phyloP scores from a whole-genome alignment of 1,139 yeast genomes.

The Protomyces inundatus region DNA sequence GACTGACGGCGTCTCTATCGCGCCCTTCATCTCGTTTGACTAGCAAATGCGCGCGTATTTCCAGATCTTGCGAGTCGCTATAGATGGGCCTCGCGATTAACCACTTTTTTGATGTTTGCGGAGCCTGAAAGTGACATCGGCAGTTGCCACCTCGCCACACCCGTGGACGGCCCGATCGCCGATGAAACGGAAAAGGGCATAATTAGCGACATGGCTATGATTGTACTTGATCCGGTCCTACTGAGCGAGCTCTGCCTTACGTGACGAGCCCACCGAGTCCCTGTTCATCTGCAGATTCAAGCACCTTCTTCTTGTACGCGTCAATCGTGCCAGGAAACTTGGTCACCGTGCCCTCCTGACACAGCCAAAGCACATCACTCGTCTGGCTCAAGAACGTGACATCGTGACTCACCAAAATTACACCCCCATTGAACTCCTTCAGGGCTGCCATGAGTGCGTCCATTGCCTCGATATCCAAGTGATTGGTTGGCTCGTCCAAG shows the following conservation, averaged over 20 bases:
- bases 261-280: slow-evolving; percentile 23
- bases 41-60: no score
- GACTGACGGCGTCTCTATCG: no score
- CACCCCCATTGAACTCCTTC: slow-evolving; percentile 85
- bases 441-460: slow-evolving; percentile 92
- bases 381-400: slow-evolving; percentile 82
- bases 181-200: no score
- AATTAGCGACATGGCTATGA: no score
- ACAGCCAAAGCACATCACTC: slow-evolving; percentile 91
- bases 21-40: no score
- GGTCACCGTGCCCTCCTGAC: slow-evolving; percentile 74
- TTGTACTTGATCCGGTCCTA: no score
- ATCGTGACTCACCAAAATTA: slow-evolving; percentile 96
- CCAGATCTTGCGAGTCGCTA: no score
- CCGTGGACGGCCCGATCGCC: no score
- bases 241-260: neutral
- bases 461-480: slow-evolving; percentile 98
- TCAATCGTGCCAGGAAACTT: slow-evolving; percentile 79
- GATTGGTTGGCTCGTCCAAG: slow-evolving; percentile 97
- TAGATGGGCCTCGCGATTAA: no score
- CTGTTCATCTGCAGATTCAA: slow-evolving; percentile 38
- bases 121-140: no score
- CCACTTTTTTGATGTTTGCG: no score
- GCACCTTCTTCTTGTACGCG: slow-evolving; percentile 83
- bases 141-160: no score